Conservation (phyloP, 169 alveolate genomes). For the Perkinsus olseni region DNA sequence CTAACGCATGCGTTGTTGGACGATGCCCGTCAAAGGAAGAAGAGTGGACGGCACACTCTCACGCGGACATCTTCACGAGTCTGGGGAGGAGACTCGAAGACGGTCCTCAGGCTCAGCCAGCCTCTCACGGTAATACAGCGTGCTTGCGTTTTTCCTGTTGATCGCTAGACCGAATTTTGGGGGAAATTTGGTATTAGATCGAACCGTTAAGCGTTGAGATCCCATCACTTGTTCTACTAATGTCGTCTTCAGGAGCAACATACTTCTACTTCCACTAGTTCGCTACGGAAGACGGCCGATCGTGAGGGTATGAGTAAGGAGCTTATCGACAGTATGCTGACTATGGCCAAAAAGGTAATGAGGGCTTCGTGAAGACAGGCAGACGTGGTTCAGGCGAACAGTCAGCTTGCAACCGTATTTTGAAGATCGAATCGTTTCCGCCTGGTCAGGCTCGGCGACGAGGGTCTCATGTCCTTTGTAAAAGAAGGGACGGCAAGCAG, state of each 20-base stretch:
- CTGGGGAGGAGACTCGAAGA: neutral
- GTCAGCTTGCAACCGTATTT: neutral
- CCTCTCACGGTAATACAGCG: neutral
- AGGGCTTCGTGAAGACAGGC: neutral
- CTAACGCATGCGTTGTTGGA: neutral
- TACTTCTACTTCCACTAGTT: too few species aligned
- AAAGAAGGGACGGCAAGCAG: neutral
- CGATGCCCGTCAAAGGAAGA: neutral
- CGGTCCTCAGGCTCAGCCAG: neutral
- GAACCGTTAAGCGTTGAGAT: too few species aligned
- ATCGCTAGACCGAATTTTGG: too few species aligned
- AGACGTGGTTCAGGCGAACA: neutral
- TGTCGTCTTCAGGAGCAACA: too few species aligned
- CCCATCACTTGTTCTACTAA: too few species aligned
- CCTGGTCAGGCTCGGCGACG: neutral
- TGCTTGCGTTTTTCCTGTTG: too few species aligned
- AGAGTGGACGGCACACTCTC: neutral
- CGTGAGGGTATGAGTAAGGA: neutral
- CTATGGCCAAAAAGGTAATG: neutral
- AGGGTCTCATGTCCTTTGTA: neutral
- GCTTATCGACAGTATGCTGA: neutral
- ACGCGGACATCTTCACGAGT: neutral
- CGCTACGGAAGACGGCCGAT: neutral
- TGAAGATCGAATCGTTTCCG: neutral
- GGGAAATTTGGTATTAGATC: neutral